Base-by-base conservation (phyloP, 208 protist genomes). In the Trypanosomatidae sp. region DNA sequence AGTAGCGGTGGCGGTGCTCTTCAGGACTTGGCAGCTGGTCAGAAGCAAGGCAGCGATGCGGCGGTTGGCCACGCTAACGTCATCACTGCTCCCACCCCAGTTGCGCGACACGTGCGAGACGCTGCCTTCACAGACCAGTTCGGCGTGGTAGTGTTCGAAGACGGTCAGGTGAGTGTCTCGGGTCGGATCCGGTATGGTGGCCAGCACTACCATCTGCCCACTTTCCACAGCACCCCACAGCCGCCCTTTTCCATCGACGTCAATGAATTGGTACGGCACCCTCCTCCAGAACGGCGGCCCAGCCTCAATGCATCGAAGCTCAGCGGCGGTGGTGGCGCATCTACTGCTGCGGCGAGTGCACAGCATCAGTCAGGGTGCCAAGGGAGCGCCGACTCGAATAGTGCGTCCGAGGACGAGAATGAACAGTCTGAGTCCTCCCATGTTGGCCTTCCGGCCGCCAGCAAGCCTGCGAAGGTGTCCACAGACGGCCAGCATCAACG, bases 81-180 rank as follows among this genome's bases (percentile, higher is more conserved):
- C 6, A 50, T 80, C 7, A 33, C 43, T 39, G 82, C 76, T 12
- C 89, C 89, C 9, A 86, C 81, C 8, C 60, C 73, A 41, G 86
- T 89, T 28, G 73, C 76, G 17, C 62, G 62, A 43, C 47, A 71
- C 33, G 89, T 94, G 58, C 89, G 86, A 62, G 84, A 90, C 70
- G 89, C 86, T 22, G 84, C 89, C 52, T 94, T 94, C 67, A 73
- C 78, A 36, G 25, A 36, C 6, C 66, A 71, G 25, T 88, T 83
- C 47, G 79, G 81, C 19, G 39, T 90, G 2, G 79, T 84, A 22
- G 64, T 88, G 30, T 80, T 84, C 50, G 86, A 91, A 30, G 82
- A 88, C 39, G 86, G 86, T 15, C 76, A 71, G 52, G 77, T 89
- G 41, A 66, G 77, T n/a, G 79, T 87, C 15, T 76, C 77, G 17